Percentiles rank a stretch among this genome's conserved stretches.
Conservation (phyloP, 2,329 filamentous ascomycete genomes). For the Sarocladium oryzae region DNA sequence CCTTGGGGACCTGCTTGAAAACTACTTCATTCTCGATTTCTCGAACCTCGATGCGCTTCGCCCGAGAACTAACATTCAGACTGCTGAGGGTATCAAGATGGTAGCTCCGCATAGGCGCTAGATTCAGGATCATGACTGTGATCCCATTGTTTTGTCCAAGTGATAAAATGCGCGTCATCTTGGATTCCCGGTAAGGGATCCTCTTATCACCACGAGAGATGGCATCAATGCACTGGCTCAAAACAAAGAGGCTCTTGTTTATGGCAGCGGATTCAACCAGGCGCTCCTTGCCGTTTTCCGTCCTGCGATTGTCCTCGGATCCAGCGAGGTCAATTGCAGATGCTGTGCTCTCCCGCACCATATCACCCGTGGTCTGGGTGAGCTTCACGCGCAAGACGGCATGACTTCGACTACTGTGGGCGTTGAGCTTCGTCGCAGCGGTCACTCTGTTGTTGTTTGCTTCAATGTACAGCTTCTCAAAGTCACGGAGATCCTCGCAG, state of each 20-base stretch:
- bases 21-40: slow-evolving; percentile 95
- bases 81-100: slow-evolving; percentile 92
- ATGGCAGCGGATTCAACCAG: slow-evolving; percentile 94
- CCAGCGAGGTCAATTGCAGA: slow-evolving; percentile 93
- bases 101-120: slow-evolving; percentile 85
- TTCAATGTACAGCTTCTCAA: slow-evolving; percentile 83
- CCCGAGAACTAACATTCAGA: slow-evolving; percentile 88
- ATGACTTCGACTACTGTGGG: slow-evolving; percentile 83
- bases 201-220: slow-evolving; percentile 70
- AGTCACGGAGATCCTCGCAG: slow-evolving; percentile 81
- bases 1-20: slow-evolving; percentile 66
- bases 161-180: slow-evolving; percentile 93
- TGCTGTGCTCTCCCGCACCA: slow-evolving; percentile 70
- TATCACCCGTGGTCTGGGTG: slow-evolving; percentile 63
- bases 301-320: slow-evolving; percentile 90
- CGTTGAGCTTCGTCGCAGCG: slow-evolving; percentile 85
- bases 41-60: slow-evolving; percentile 91
- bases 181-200: slow-evolving; percentile 89
- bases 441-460: slow-evolving; percentile 87
- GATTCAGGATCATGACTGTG: slow-evolving; percentile 93
- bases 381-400: slow-evolving; percentile 88
- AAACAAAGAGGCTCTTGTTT: slow-evolving; percentile 93
- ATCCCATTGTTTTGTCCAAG: slow-evolving; percentile 92
- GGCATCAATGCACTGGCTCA: slow-evolving; percentile 92
- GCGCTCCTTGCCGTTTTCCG: slow-evolving; percentile 87